Evolutionary conservation across 2,329 filamentous ascomycete genomes (phyloP), one percentile per base, ranked within the genome.

Genomic region (Chrysoporthe austroafricana): DNA sequence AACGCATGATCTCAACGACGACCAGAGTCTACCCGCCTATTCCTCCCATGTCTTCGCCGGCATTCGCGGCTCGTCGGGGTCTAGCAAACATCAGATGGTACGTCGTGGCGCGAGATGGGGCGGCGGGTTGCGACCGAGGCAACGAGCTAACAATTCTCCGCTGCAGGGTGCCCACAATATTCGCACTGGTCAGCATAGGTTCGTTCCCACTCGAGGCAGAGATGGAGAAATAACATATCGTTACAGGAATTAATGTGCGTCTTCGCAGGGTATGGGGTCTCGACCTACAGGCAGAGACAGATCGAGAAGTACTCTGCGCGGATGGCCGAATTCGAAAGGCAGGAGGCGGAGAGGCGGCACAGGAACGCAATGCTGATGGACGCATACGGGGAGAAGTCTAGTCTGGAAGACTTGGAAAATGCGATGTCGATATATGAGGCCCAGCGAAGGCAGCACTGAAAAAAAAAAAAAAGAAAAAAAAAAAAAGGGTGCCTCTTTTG

Each of bases 331-430:
- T 9, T 56, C 4, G 63, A 70, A 63, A 58, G 58, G 16, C 63
- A 62, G 34, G 62, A 68, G 36, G 9, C 21, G 21, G 57, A 69
- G 26, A 75, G 74, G 63, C 77, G 76, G 69, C 75, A 75, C 50
- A 76, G 76, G 60, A 79, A 83, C 68, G 77, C 80, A 26, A 76
- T 82, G 66, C 75, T 86, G 70, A 77, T 84, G 75, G 80, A 85
- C 46, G 80, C 83, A 66, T 86, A 85, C 68, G 83, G 84, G 59
- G 82, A 83, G 69, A 79, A 83, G 16, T 80, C 80, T 39, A 85
- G 80, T 70, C 76, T 86, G 4, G 79, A 81, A 36, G 81, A 81
- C 70, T 76, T 86, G 43, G 82, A 86, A 73, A 80, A 78, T 58
- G 84, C 84, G 2, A 77, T 85, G 63, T 75, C 79, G 63, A 79